These are phyloP conservation scores for Cutaneotrichosporon sp. DNA, from an alignment of 1,284 basidiomycete species.

Conservation along the genomic window DNA sequence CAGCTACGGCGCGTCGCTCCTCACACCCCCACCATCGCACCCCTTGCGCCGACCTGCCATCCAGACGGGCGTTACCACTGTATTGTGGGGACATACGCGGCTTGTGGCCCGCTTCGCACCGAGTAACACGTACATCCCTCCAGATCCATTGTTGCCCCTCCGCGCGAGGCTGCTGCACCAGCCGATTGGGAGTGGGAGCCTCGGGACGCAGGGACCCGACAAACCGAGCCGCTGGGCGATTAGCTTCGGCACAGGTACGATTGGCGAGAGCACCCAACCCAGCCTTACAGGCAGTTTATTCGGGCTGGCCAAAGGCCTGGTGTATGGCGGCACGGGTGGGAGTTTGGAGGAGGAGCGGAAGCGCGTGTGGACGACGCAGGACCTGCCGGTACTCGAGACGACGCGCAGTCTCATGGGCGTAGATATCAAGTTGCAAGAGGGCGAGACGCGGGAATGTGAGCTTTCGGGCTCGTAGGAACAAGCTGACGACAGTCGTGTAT, in stretches of 20 bases:
- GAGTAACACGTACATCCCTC: conserved; percentile 51
- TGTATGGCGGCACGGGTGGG: conserved; percentile 43
- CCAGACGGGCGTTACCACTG: conserved; percentile 39
- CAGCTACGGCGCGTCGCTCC: conserved; percentile 33
- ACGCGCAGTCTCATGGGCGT: conserved; percentile 48
- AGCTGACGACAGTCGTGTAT: conserved; percentile 65
- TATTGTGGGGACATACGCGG: conserved; percentile 52
- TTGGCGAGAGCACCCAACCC: conserved; percentile 46
- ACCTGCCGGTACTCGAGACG: conserved; percentile 52
- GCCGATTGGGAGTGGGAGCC: conserved; percentile 50
- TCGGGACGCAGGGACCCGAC: conserved; percentile 33
- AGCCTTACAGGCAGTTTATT: conserved; percentile 52
- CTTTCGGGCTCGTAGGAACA: background rate
- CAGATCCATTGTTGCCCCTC: conserved; percentile 53
- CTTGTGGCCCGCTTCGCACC: conserved; percentile 51
- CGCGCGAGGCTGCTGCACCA: conserved; percentile 49
- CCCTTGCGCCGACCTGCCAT: conserved; percentile 27
- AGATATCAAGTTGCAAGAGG: conserved; percentile 45
- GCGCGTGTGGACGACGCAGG: conserved; percentile 51
- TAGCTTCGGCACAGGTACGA: conserved; percentile 49
- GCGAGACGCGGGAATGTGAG: conserved; percentile 48
- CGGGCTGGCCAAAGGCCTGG: conserved; percentile 49
- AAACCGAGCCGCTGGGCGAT: conserved; percentile 40
- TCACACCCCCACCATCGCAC: conserved; percentile 33
- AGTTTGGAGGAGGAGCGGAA: conserved; percentile 52